Conservation (phyloP, 2,329 filamentous ascomycete genomes). For the Aspergillus carbonarius region DNA sequence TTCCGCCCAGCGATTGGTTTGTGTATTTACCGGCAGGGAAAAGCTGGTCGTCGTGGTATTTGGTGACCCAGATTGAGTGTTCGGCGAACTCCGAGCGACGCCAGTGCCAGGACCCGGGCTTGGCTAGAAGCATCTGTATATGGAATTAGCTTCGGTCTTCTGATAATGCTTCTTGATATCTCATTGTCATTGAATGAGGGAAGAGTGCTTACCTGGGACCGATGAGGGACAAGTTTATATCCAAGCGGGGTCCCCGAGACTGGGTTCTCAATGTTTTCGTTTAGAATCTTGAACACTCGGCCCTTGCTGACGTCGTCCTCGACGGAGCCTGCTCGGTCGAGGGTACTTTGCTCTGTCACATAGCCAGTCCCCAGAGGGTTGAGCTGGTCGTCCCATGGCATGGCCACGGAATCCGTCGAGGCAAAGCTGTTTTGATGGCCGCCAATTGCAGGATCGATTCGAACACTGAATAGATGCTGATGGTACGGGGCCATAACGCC, state of each 20-base stretch:
- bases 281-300: conserved; percentile 59
- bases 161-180: not conserved
- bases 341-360: conserved; percentile 42
- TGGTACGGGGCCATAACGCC: conserved; percentile 47
- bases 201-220: conserved; percentile 37
- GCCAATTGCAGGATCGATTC: conserved; percentile 45
- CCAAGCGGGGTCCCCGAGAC: conserved; percentile 53
- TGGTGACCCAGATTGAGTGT: conserved; percentile 54
- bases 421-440: conserved; percentile 48
- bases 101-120: conserved; percentile 48
- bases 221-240: conserved; percentile 55
- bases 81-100: conserved; percentile 52
- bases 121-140: conserved; percentile 52
- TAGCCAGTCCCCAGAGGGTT: conserved; percentile 57
- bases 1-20: conserved; percentile 43
- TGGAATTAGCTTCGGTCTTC: not conserved
- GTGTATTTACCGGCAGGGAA: conserved; percentile 53
- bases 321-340: conserved; percentile 46
- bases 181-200: not conserved
- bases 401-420: conserved; percentile 56
- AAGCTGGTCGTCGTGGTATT: conserved; percentile 50
- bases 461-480: conserved; percentile 46
- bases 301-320: conserved; percentile 39
- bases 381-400: conserved; percentile 50
- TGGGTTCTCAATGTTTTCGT: conserved; percentile 50